These are phyloP conservation scores for Cytospora piceicola DNA, from an alignment of 2,329 filamentous ascomycete genomes.

Conservation along the genomic window DNA sequence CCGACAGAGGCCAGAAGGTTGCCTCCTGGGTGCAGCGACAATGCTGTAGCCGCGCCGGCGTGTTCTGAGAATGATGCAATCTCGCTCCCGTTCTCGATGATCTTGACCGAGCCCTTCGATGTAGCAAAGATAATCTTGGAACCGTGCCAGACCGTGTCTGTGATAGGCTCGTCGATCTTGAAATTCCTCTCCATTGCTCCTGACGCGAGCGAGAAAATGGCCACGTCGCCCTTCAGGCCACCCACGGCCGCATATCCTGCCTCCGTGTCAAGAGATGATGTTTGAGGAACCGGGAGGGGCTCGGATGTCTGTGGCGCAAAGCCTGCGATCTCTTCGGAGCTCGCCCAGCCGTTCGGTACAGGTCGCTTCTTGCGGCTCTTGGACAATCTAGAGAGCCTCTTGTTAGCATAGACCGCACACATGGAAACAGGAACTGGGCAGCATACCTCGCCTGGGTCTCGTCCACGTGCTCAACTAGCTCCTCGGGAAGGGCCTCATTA, in stretches of 20 bases:
- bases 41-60: constrained; percentile 75
- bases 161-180: constrained; percentile 69
- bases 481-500: constrained; percentile 73
- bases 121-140: constrained; percentile 74
- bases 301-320: constrained; percentile 52
- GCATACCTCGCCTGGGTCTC: constrained; percentile 79
- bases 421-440: not conserved
- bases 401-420: constrained; percentile 7
- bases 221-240: constrained; percentile 73
- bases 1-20: constrained; percentile 86
- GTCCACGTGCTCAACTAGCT: constrained; percentile 73
- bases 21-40: constrained; percentile 82
- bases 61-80: constrained; percentile 76
- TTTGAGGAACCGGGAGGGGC: constrained; percentile 51
- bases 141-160: constrained; percentile 66
- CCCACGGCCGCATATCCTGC: constrained; percentile 73
- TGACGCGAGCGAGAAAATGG: constrained; percentile 74
- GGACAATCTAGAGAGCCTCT: constrained; percentile 65
- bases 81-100: constrained; percentile 74
- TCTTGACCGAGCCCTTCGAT: constrained; percentile 75
- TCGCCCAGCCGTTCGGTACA: constrained; percentile 83
- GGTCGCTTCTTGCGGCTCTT: constrained; percentile 89
- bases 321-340: constrained; percentile 67
- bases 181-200: constrained; percentile 70
- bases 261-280: constrained; percentile 54